A percentile compares a stretch with the other conserved stretches of the same genome.
Evolutionary conservation across 148 eudicot genomes (phyloP).

Genomic region (Vaccinium myrtillus): DNA sequence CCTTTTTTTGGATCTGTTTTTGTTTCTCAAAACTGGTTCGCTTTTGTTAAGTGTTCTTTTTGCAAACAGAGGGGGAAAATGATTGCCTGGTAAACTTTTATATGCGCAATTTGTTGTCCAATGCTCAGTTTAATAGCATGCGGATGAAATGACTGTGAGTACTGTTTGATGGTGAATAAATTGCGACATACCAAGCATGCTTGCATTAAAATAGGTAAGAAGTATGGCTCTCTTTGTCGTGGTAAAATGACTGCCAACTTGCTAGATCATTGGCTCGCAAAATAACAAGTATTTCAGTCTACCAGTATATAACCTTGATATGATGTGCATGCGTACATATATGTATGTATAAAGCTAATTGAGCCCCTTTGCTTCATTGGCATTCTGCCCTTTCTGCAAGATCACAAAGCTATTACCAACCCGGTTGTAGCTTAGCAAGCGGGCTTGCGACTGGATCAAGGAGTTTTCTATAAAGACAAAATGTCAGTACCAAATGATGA

Average conservation of each 20-base stretch:
- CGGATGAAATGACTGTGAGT: background rate
- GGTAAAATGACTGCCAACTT: conserved; percentile 1
- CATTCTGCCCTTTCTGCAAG: background rate
- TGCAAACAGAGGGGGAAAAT: background rate
- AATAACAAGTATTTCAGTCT: background rate
- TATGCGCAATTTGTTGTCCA: too few species aligned
- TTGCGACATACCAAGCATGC: background rate
- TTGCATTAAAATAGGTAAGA: background rate
- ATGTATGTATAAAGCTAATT: background rate
- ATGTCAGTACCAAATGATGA: conserved; percentile 31
- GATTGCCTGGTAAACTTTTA: background rate
- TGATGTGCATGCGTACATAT: too few species aligned
- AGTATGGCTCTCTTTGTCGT: background rate
- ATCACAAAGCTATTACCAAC: background rate
- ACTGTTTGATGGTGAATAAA: background rate
- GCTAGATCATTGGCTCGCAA: background rate
- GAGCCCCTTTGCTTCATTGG: background rate
- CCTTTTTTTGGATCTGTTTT: background rate
- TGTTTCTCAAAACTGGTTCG: background rate
- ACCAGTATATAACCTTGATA: background rate
- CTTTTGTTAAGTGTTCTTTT: background rate
- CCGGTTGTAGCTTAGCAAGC: background rate
- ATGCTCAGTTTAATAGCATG: background rate
- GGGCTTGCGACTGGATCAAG: background rate
- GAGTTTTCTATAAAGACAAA: background rate